Evolutionary conservation across 139 green algal species (phyloP).

Genomic region (Chlamydomonas applanata): DNA sequence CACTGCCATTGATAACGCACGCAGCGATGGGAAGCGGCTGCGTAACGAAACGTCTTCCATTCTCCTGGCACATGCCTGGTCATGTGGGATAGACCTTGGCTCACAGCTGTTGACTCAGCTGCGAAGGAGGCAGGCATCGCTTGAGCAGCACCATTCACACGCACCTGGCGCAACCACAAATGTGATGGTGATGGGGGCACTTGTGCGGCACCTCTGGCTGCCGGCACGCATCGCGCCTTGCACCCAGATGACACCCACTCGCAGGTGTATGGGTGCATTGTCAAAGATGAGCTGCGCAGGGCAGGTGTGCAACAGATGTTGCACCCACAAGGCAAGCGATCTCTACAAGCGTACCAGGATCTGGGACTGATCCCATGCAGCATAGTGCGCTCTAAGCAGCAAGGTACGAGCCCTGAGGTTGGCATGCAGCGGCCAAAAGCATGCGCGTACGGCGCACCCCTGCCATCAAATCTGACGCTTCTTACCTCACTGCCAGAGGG

Average conservation of each 20-base stretch:
- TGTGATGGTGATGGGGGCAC: slow-evolving; percentile 11
- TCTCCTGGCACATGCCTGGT: too few relatives aligned
- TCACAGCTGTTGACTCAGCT: too few relatives aligned
- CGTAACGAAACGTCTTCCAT: too few relatives aligned
- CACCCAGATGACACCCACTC: slow-evolving; percentile 1
- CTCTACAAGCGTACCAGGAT: background rate
- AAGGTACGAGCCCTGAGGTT: background rate
- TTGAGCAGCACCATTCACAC: too few relatives aligned
- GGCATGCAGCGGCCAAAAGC: too few relatives aligned
- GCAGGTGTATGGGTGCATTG: slow-evolving; percentile 16
- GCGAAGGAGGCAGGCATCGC: too few relatives aligned
- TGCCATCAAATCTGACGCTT: background rate
- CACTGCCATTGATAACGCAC: too few relatives aligned
- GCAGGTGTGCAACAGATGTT: background rate
- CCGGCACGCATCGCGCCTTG: slow-evolving; percentile 10
- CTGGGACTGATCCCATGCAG: background rate
- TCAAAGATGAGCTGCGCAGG: slow-evolving; percentile 27
- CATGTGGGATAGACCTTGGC: too few relatives aligned
- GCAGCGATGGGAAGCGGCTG: too few relatives aligned
- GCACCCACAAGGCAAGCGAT: background rate
- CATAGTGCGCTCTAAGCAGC: background rate
- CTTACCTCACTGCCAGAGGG: slow-evolving; percentile 25
- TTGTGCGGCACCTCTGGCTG: slow-evolving; percentile 9
- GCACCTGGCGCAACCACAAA: background rate
- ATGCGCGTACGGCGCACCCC: too few relatives aligned